A percentile compares a stretch with the other conserved stretches of the same genome.
These are phyloP conservation scores for Spergularia azorica DNA, from an alignment of 179 eudicot genomes.

Conservation along the genomic window DNA sequence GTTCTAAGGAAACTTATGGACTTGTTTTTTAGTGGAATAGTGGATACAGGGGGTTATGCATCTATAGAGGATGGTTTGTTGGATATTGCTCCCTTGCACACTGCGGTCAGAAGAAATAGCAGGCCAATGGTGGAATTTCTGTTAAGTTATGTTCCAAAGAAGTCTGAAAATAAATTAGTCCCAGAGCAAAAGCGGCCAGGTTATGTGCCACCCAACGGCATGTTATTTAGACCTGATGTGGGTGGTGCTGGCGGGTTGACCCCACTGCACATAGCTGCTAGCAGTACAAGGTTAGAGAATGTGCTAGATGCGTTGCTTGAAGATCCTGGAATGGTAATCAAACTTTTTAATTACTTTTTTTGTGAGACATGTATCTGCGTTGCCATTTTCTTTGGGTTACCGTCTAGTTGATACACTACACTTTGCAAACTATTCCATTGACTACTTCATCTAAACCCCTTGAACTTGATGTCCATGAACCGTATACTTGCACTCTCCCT, in stretches of 20 bases:
- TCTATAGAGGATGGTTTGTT: constrained; percentile 48
- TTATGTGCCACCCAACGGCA: constrained; percentile 22
- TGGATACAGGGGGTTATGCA: constrained; percentile 50
- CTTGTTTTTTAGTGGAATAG: constrained; percentile 52
- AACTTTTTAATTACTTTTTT: constrained; percentile 9
- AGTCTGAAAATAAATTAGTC: constrained; percentile 22
- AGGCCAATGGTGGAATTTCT: constrained; percentile 69
- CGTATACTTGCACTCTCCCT: not conserved
- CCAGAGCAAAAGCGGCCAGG: constrained; percentile 28
- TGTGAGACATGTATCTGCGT: not conserved
- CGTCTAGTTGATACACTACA: not conserved
- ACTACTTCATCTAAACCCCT: not conserved
- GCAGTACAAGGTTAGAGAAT: constrained; percentile 54
- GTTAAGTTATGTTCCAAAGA: constrained; percentile 46
- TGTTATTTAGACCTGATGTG: constrained; percentile 70
- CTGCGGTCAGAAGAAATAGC: constrained; percentile 68
- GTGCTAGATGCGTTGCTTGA: constrained; percentile 80
- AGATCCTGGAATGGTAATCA: constrained; percentile 80
- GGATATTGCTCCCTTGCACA: constrained; percentile 68
- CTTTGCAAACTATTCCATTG: not conserved
- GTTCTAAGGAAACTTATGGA: constrained; percentile 70
- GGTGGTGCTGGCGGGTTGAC: constrained; percentile 79
- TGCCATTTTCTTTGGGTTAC: not conserved
- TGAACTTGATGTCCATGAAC: not conserved
- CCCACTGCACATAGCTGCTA: constrained; percentile 87